Conservation (phyloP, 2,329 filamentous ascomycete genomes). For the Alternaria arborescens region DNA sequence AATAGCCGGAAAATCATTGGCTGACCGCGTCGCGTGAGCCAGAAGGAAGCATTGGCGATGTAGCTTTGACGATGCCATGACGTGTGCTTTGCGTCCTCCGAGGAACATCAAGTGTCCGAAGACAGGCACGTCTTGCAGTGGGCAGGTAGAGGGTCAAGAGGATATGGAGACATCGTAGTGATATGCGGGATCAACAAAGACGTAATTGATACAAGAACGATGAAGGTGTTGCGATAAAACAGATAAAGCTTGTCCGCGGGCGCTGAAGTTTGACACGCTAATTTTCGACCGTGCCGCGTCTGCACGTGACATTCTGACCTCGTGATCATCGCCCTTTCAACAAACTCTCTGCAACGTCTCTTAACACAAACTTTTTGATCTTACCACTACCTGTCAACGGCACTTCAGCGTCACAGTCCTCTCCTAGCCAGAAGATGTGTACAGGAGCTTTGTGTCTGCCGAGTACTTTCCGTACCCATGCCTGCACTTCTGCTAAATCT, state of each 20-base stretch:
- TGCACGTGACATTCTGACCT: background rate
- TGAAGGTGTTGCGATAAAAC: background rate
- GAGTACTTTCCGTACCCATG: conserved; percentile 50
- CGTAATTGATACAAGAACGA: background rate
- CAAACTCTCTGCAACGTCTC: conserved; percentile 39
- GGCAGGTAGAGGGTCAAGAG: background rate
- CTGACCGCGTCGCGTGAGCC: background rate
- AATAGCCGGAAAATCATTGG: conserved; percentile 21
- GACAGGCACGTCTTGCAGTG: background rate
- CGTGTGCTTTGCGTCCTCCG: conserved; percentile 9
- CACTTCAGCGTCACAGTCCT: conserved; percentile 48
- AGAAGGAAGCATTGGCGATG: conserved; percentile 3
- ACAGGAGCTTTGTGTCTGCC: conserved; percentile 65
- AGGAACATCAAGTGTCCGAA: background rate
- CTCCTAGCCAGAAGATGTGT: conserved; percentile 79
- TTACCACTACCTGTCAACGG: conserved; percentile 57
- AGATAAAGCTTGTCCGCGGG: background rate
- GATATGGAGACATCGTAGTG: too few relatives aligned
- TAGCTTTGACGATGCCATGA: conserved; percentile 19
- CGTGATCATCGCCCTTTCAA: conserved; percentile 19
- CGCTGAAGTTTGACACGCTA: background rate
- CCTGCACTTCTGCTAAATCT: conserved; percentile 45
- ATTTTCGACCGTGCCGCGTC: background rate
- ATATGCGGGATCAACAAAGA: background rate
- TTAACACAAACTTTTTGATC: conserved; percentile 54